Evolutionary conservation across 768 basidiomycete genomes (phyloP).

Genomic region (Grammothele lineata): DNA sequence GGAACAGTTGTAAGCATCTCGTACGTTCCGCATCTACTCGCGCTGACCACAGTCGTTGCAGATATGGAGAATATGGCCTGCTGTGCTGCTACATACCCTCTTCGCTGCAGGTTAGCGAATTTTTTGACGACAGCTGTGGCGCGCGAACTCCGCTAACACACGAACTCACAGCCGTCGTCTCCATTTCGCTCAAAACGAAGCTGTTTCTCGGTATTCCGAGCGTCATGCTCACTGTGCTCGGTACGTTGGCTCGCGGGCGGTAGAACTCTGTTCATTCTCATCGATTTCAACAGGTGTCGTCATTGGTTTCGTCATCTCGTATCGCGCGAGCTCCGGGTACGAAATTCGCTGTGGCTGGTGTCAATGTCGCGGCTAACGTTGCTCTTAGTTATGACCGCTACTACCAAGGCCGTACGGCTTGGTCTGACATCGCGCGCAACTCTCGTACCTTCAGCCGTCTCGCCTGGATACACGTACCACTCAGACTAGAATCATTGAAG

Average conservation of each 20-base stretch:
- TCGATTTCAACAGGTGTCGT: conserved; percentile 48
- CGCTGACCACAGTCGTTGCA: conserved; percentile 1
- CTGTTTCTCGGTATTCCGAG: conserved; percentile 44
- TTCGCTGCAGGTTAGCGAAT: conserved; percentile 44
- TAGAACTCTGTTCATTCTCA: no score
- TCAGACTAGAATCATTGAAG: conserved; percentile 39
- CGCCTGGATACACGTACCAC: conserved; percentile 61
- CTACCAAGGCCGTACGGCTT: conserved; percentile 49
- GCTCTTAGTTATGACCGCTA: conserved; percentile 54
- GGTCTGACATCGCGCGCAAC: conserved; percentile 54
- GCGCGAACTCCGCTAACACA: background rate
- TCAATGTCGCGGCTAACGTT: no score
- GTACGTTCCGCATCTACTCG: background rate
- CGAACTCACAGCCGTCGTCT: conserved; percentile 35
- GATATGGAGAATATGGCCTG: conserved; percentile 66
- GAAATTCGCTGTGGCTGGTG: no score
- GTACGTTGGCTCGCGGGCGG: no score
- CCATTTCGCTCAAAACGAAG: conserved; percentile 36
- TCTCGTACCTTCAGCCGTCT: conserved; percentile 46
- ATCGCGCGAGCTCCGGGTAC: conserved; percentile 57
- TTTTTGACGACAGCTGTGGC: background rate
- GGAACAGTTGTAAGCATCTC: conserved; percentile 36
- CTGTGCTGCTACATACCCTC: conserved; percentile 55
- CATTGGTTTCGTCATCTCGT: conserved; percentile 52
- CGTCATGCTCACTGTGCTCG: conserved; percentile 58